Base-by-base conservation (phyloP, 2,329 filamentous ascomycete species). In the Hypoxylon sp. region DNA sequence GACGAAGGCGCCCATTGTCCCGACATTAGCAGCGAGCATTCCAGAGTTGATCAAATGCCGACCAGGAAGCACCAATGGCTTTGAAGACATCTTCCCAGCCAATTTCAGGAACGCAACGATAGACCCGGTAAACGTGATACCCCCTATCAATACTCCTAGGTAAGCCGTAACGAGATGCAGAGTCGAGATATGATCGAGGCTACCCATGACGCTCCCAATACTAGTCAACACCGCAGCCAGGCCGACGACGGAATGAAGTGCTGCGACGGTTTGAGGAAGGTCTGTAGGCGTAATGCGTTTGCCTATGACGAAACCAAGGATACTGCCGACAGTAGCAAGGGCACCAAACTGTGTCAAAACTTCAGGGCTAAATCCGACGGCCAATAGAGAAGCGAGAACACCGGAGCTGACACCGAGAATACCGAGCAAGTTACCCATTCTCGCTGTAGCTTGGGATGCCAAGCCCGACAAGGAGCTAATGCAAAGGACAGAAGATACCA, bases 41-140 rank as follows among this genome's bases (percentile, higher is more conserved):
- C 90, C 86, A 0, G 88, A 85, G 77, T 97, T 97, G 73, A 97
- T 83, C 3, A 91, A 71, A 75, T 97, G 93, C 0, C 92, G 86
- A 1, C 92, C 94, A 4, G 90, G 92, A 0, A 97, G 83, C 4
- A 88, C 84, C 6, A 90, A 87, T 0, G 94, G 93, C 57, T 87
- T 89, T 0, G 93, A 97, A 0, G 91, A 91, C 90, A 97, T 94
- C 68, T 85, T 90, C 2, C 93, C 94, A 0, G 92, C 90, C 1
- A 97, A 88, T 79, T 97, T 97, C 76, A 97, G 80, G 80, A 97
- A 97, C 0, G 94, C 94, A 0, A 97, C 92, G 55, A 97, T 91
- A 2, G 93, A 96, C 1, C 94, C 94, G 0, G 94, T 97, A 76
- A 97, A 97, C 0, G 94, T 97, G 35, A 97, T 90, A 61, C 94